Base-by-base conservation (phyloP, 768 basidiomycete species). In the Dioszegia aurantiaca region DNA sequence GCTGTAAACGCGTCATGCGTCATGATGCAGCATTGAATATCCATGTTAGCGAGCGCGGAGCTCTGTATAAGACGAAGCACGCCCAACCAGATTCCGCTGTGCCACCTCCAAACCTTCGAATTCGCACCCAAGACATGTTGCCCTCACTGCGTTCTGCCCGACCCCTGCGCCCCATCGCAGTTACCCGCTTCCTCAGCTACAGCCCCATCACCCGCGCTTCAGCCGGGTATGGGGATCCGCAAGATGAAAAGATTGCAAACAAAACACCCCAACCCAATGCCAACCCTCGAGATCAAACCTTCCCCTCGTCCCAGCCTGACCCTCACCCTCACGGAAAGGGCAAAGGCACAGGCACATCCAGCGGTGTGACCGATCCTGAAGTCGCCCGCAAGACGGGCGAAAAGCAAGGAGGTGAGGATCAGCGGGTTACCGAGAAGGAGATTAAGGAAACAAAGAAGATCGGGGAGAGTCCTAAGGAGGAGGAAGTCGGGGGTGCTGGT, bases 361-460 rank as follows among this genome's bases (percentile, higher is more conserved):
- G 59, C 17, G 68, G 63, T 9, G 56, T 61, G 10, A 69, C 65
- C 1, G 67, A 68, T 46, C 60, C 67, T 9, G 65, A 67, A 33
- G 59, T 19, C 51, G 56, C 47, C 16, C 41, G 30, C 46, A 51
- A 9, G n/a, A 21, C 44, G 23, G 57, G 48, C 28, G 52, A 56
- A 41, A 58, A 56, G 43, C 46, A 61, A 17, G 65, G 59, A 23
- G 55, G 49, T 1, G 60, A 58, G 3, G 52, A 58, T 31, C 40
- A 59, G 31, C 40, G 40, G 2, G 52, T 58, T 10, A 59, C 52
- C 4, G 61, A 49, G n/a, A 58, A 63, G 44, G 61, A 65, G 47
- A 60, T 67, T n/a, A 61, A 55, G 30, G 72, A 73, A 61, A 73
- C 72, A 23, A 73, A 73, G 61, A 73, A 73, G 55, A 40, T 73